Evolutionary conservation across 805 yeast species (phyloP), one percentile per base, ranked within the genome.

Genomic region (Saturnispora bothae): DNA sequence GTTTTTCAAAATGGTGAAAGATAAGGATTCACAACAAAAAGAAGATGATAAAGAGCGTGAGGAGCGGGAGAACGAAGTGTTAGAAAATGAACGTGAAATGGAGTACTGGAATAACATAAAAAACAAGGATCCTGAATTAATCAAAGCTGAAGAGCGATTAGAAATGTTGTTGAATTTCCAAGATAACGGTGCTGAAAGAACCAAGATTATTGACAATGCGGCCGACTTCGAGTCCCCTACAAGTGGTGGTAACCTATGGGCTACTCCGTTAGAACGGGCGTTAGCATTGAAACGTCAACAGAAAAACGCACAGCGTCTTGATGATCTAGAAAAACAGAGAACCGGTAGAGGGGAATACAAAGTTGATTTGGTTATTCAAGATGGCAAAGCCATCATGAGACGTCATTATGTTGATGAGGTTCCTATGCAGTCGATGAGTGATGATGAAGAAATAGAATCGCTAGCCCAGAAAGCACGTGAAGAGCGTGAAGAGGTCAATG

Each of bases 141-240:
- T 64, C 4, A 66, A 66, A 40, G 98, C 98, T 0, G 80, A 83
- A 48, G 73, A 73, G 32, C 64, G 88, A 36, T 61, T 92, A 34
- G 83, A 83, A 23, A 79, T 74, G 23, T 61, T 92, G 34, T 63
- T 92, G 31, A 71, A 76, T 44, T 92, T 78, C 56, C 98, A 92
- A 56, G 83, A 73, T 2, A 76, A 88, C 14, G 83, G 94, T 5
- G 83, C 88, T 1, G 94, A 85, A 55, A 68, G 99, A 54, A 92
- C 98, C 0, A 76, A 74, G 48, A 85, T 92, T 45, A 88, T 94
- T 28, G 99, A 92, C 54, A 79, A 84, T 53, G 96, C 94, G 0
- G 75, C 94, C 4, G 98, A 92, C 54, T 84, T 73, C 54, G 94
- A 83, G 35, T 58, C 69, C 13, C 60, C 67, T 26, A 60, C 69